A percentile compares a stretch with the other conserved stretches of the same genome.
These are phyloP conservation scores for Yarrowia sp. DNA, from an alignment of 805 yeast genomes.

Conservation along the genomic window DNA sequence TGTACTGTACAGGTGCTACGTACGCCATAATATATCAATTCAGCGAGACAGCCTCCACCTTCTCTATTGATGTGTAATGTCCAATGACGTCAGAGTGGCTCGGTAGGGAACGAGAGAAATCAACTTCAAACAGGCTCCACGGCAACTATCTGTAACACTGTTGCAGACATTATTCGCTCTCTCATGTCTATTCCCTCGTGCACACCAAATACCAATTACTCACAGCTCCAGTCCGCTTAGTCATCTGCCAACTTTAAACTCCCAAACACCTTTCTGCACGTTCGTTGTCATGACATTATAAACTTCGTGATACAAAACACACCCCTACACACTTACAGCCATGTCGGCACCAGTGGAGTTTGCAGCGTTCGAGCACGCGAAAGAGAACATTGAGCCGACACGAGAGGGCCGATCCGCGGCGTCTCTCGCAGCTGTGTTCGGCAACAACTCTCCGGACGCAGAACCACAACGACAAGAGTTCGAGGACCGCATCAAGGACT, in stretches of 20 bases:
- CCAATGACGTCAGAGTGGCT: too few relatives aligned
- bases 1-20: too few relatives aligned
- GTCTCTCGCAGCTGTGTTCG: constrained; percentile 58
- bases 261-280: constrained; percentile 35
- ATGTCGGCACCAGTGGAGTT: constrained; percentile 50
- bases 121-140: too few relatives aligned
- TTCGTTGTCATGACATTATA: constrained; percentile 26
- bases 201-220: too few relatives aligned
- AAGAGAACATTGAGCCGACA: constrained; percentile 63
- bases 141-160: too few relatives aligned
- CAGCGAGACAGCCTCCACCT: neutral
- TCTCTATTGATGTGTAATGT: neutral
- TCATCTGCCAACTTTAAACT: neutral
- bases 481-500: constrained; percentile 58
- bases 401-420: constrained; percentile 72
- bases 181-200: too few relatives aligned
- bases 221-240: neutral
- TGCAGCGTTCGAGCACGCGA: constrained; percentile 62
- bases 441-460: constrained; percentile 35
- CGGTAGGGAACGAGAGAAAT: too few relatives aligned
- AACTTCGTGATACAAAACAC: constrained; percentile 26
- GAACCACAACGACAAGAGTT: constrained; percentile 53
- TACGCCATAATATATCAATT: too few relatives aligned
- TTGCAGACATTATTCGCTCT: too few relatives aligned
- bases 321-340: constrained; percentile 35